A percentile compares a stretch with the other conserved stretches of the same genome.
These are phyloP conservation scores for Eutrema heterophyllum DNA, from an alignment of 345 rosid species.

Conservation along the genomic window DNA sequence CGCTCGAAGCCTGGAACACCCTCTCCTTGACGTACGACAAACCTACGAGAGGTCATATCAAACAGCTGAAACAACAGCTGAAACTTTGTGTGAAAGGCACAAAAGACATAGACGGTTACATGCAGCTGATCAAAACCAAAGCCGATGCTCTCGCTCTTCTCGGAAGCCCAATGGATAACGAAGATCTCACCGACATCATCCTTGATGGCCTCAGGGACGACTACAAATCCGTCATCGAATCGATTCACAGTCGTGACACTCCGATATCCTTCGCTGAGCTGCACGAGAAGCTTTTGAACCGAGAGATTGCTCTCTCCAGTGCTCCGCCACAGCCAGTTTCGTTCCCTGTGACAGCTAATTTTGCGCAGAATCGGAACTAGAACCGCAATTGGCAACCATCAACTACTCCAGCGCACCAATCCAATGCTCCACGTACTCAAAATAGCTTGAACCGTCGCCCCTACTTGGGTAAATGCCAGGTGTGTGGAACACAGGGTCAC, in stretches of 20 bases:
- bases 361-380: not conserved
- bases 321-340: not conserved
- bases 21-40: not conserved
- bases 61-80: not conserved
- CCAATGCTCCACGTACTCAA: too few relatives aligned
- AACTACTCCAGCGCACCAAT: too few relatives aligned
- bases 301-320: too few relatives aligned
- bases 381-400: not conserved
- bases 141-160: not conserved
- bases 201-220: not conserved
- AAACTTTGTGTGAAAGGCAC: not conserved
- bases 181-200: not conserved
- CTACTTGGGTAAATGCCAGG: not conserved
- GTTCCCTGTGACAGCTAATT: not conserved
- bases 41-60: not conserved
- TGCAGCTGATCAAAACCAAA: not conserved
- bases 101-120: not conserved
- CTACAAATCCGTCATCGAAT: not conserved
- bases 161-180: not conserved
- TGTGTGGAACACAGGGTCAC: not conserved
- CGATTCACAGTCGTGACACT: not conserved
- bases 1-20: not conserved
- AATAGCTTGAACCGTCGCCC: not conserved
- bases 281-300: not conserved
- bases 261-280: not conserved